Base-by-base conservation (phyloP, 805 yeast species). In the Nakazawaea sp. region DNA sequence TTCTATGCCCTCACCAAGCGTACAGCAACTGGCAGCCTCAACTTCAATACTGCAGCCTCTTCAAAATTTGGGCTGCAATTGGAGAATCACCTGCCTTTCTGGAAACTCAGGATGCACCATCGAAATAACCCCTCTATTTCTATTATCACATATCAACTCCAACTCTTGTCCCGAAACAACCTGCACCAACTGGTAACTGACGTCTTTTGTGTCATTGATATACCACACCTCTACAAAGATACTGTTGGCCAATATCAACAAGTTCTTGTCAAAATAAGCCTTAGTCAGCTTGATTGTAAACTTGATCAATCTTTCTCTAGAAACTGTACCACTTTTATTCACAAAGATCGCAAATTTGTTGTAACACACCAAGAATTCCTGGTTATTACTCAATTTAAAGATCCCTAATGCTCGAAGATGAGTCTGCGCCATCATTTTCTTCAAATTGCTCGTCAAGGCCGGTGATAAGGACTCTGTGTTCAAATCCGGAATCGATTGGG, bases 81-180 rank as follows among this genome's bases (percentile, higher is more conserved):
- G 61, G 17, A 77, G 62, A 1, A 82, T 55, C 36, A 83, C 52
- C 51, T 83, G 92, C 43, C 83, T 62, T 2, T 78, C 85, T 3
- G 68, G 58, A 10, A 71, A 66, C 38, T 57, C 57, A 0, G 94
- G 94, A 49, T 85, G 87, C 15, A 85, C 81, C 64, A 82, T 53
- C 0, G 61, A 53, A 4, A 75, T 46, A 18, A 59, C 57, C 13
- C 70, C 56, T 33, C 66, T 51, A 16, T 62, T 64, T 12, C 53
- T 60, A 9, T 47, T 52, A 4, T 56, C 56, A 36, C 65, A 17
- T 68, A 49, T 18, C 56, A 49, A 27, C 17, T 36, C 54, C 23
- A 85, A 71, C 46, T 76, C 84, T 51, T 78, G 81, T 17, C 90
- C 90, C 3, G 78, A 70, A 28, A 86, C 66, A 4, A 84, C 80